A percentile compares a stretch with the other conserved stretches of the same genome.
Evolutionary conservation across 108 stramenopile genomes (phyloP).

Genomic region (Skeletonema grethae): DNA sequence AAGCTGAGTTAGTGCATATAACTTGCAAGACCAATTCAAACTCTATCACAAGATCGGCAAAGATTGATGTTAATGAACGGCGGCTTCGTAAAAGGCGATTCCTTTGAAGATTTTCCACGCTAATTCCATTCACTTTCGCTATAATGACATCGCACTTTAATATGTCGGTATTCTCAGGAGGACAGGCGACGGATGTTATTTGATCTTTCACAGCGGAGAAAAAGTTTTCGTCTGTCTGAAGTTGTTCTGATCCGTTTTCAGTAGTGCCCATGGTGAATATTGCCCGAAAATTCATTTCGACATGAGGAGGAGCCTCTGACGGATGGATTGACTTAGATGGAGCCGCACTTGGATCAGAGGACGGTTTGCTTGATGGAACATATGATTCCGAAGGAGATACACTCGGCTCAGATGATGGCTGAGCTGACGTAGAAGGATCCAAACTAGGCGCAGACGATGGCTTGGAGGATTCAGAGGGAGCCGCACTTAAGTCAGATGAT

Average conservation of each 20-base stretch:
- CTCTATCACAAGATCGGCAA: neutral
- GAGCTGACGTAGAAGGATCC: neutral
- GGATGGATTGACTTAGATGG: neutral
- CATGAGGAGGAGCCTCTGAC: too few species aligned
- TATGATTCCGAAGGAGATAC: neutral
- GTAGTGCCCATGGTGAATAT: neutral
- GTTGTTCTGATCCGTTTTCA: too few species aligned
- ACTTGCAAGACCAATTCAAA: neutral
- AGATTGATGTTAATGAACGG: too few species aligned
- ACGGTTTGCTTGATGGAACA: neutral
- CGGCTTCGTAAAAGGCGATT: neutral
- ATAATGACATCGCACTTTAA: too few species aligned
- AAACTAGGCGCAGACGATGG: too few species aligned
- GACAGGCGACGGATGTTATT: neutral
- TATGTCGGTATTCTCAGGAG: too few species aligned
- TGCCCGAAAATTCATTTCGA: neutral
- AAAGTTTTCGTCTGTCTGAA: neutral
- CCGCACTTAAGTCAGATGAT: too few species aligned
- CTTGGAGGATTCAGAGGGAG: too few species aligned
- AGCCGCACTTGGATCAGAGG: neutral
- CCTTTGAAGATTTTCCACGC: neutral
- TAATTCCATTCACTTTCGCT: neutral
- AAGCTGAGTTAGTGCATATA: neutral
- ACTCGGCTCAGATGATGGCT: neutral
- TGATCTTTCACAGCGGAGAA: neutral